Evolutionary conservation across 2,329 filamentous ascomycete genomes (phyloP), one percentile per base, ranked within the genome.

Genomic region (Sclerotinia subarctica): DNA sequence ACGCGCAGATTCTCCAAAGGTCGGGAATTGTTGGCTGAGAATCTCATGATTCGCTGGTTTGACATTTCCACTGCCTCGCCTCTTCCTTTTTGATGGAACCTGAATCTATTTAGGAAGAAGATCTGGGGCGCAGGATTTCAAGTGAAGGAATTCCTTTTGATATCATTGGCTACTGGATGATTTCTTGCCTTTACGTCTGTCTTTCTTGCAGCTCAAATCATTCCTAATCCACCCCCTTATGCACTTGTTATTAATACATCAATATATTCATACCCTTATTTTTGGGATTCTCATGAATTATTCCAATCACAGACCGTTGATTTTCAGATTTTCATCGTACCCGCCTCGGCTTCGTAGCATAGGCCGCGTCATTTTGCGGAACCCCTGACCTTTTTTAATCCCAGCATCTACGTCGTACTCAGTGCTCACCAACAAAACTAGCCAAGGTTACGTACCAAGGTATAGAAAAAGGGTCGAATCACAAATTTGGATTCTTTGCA

Each of bases 351-450:
- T 56, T 70, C 38, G 49, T 49, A 26, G 59, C 66, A 38, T 58
- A 51, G 67, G 69, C 69, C 69, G 69, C 63, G 69, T 69, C 69
- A 69, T 67, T 64, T 66, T 62, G 66, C 57, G 62, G 63, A 57
- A 57, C 53, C 54, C 66, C 49, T 54, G 29, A 51, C 49, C 46
- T 44, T 42, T n/a, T 44, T 32, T n/a, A 42, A 35, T 54, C 29
- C 46, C 8, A 47, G 46, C 46, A 47, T 47, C 56, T 59, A 44
- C 60, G 29, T 54, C 19, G 29, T 32, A n/a, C 52, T 11, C 26
- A 21, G 32, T 35, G 52, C 32, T 52, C 21, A 64, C 54, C 32
- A 57, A 57, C 54, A 62, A 38, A 52, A 42, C 38, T 42, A 42
- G 38, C 38, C 38, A 42, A 42, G 38, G 38, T 42, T 42, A 15